Conservation (phyloP, 306 rosid species). For the Prunus fruticosa region DNA sequence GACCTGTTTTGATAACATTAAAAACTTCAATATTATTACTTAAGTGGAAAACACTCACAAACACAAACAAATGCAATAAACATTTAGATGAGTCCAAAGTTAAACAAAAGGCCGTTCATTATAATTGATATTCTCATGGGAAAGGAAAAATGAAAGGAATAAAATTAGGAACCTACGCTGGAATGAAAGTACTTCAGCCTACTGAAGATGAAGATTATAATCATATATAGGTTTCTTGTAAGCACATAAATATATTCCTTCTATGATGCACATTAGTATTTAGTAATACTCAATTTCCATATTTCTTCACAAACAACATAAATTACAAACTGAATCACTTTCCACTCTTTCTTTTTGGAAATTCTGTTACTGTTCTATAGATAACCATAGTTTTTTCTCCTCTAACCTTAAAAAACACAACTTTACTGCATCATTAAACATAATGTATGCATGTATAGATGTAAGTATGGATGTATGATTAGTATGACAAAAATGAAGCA, state of each 20-base stretch:
- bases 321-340: neutral
- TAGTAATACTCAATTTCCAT: neutral
- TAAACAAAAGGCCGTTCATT: conserved; percentile 6
- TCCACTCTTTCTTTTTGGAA: neutral
- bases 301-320: neutral
- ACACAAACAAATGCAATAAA: conserved; percentile 8
- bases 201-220: conserved; percentile 1
- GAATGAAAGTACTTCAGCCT: neutral
- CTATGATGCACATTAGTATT: neutral
- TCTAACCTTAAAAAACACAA: neutral
- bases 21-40: conserved; percentile 5
- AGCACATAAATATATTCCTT: neutral
- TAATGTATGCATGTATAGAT: neutral
- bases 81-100: conserved; percentile 25
- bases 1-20: conserved; percentile 37
- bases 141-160: neutral
- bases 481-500: conserved; percentile 3
- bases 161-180: neutral
- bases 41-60: neutral
- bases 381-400: neutral
- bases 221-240: neutral
- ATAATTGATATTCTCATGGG: neutral
- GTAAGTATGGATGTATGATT: neutral
- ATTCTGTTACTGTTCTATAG: neutral
- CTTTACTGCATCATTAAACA: neutral